These are phyloP conservation scores for Puya raimondii DNA, from an alignment of 176 grass and related monocot genomes.

Conservation along the genomic window DNA sequence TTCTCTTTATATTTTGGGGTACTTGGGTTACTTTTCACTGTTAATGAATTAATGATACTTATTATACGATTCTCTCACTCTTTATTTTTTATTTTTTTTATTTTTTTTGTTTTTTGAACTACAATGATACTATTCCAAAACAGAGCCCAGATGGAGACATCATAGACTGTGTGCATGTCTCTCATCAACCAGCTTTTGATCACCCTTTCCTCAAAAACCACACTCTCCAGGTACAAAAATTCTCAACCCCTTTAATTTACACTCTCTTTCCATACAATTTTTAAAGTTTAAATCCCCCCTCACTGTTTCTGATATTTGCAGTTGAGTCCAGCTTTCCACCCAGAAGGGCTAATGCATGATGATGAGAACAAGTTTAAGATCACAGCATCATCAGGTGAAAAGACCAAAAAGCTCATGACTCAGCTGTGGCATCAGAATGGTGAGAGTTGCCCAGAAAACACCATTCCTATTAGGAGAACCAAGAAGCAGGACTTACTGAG, in stretches of 20 bases:
- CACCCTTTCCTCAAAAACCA: slow-evolving; percentile 59
- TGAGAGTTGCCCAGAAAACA: slow-evolving; percentile 55
- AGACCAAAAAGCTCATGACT: slow-evolving; percentile 7
- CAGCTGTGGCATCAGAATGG: slow-evolving; percentile 57
- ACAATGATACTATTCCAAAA: background rate
- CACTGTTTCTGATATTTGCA: background rate
- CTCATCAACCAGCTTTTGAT: slow-evolving; percentile 92
- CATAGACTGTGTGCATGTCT: slow-evolving; percentile 74
- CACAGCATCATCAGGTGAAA: too few species aligned
- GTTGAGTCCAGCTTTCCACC: slow-evolving; percentile 26
- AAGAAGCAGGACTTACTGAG: slow-evolving; percentile 71
- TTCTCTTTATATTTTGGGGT: too few species aligned
- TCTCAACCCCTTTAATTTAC: background rate
- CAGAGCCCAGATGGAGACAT: slow-evolving; percentile 92
- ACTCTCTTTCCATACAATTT: background rate
- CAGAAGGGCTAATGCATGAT: slow-evolving; percentile 15
- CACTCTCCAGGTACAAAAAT: slow-evolving; percentile 39
- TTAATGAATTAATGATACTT: too few species aligned
- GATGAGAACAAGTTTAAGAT: slow-evolving; percentile 22
- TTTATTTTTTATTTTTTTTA: background rate
- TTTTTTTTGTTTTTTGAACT: background rate
- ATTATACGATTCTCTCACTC: background rate
- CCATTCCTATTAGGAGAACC: slow-evolving; percentile 62
- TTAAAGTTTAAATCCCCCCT: too few species aligned
- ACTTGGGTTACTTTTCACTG: too few species aligned